Evolutionary conservation across 192 early-diverging fungal genomes (phyloP).

Genomic region (Gaertneriomyces sp.): DNA sequence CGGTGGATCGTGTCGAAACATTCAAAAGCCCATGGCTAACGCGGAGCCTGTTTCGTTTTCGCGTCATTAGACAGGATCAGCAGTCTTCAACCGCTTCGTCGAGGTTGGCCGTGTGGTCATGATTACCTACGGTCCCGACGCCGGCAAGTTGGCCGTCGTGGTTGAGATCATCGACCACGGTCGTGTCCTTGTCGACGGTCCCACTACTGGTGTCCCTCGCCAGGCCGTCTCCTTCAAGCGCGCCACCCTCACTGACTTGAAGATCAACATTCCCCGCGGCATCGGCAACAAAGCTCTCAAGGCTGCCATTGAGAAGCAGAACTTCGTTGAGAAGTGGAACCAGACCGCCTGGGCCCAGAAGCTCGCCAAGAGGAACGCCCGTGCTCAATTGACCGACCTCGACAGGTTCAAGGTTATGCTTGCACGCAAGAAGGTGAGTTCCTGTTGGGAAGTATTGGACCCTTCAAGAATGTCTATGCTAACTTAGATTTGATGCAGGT

Average conservation of each 20-base stretch:
- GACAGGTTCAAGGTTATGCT: slow-evolving; percentile 97
- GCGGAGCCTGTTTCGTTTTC: too few species aligned
- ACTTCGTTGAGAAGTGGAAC: slow-evolving; percentile 74
- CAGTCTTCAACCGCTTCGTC: slow-evolving; percentile 62
- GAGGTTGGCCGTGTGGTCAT: slow-evolving; percentile 98
- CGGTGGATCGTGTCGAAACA: too few species aligned
- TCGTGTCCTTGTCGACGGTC: slow-evolving; percentile 95
- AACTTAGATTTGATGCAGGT: too few species aligned
- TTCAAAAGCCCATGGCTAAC: too few species aligned
- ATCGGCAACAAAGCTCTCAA: slow-evolving; percentile 71
- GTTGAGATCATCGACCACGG: slow-evolving; percentile 99
- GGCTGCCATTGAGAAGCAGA: slow-evolving; percentile 80
- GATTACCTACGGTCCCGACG: slow-evolving; percentile 88
- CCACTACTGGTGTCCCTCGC: slow-evolving; percentile 90
- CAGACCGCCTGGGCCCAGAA: slow-evolving; percentile 97
- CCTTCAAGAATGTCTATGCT: too few species aligned
- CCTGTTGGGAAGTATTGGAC: too few species aligned
- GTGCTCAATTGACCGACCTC: slow-evolving; percentile 84
- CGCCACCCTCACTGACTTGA: slow-evolving; percentile 84
- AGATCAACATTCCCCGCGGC: slow-evolving; percentile 78
- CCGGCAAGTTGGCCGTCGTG: slow-evolving; percentile 97
- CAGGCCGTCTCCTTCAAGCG: slow-evolving; percentile 86
- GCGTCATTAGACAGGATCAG: too few species aligned
- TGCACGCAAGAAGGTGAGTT: slow-evolving; percentile 83
- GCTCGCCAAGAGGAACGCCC: slow-evolving; percentile 74